Evolutionary conservation across 495 filamentous ascomycete species (phyloP), one percentile per base, ranked within the genome.

Genomic region (Penicillium chermesinum): DNA sequence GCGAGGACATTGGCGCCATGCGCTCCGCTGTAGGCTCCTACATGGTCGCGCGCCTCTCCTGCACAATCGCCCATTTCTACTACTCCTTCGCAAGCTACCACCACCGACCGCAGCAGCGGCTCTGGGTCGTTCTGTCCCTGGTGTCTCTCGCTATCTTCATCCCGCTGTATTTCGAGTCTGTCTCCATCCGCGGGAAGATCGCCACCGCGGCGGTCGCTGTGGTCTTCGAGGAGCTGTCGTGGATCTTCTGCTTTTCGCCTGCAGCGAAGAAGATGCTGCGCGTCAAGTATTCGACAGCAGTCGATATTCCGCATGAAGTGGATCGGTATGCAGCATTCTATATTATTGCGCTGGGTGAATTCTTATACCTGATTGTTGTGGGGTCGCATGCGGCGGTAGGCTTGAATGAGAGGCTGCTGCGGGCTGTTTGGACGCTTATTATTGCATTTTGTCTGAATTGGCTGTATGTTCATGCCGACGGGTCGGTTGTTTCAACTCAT

Each of bases 261-360:
- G 54, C 47, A 7, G 63, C 62, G 6, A 69, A 65, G 41, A 59
- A 52, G 18, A 39, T 71, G 13, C 57, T 76, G 20, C 59, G 55
- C 12, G 59, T 65, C 8, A 59, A 61, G 1, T 71, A 64, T 34
- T 60, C 61, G 0, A 69, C 70, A 10, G 69, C 69, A 0, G 61
- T 75, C 5, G 70, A 77, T 57, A 63, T 72, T 16, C 58, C 63
- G 16, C 74, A 77, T 46, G 71, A 75, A 49, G 58, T 70, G 12
- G 74, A 76, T 49, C 67, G 74, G 1, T 69, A 69, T 47, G 63
- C 68, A 1, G 73, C 74, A 17, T 77, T 77, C 51, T 75, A 66
- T 48, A 76, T 74, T 53, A 74, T 77, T 37, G 70, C 69, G 0
- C 59, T 77, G 7, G 73, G 74, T 32, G 74, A 77, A 46, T 75